Conservation (phyloP, 306 rosid species). For the Prunus mume region DNA sequence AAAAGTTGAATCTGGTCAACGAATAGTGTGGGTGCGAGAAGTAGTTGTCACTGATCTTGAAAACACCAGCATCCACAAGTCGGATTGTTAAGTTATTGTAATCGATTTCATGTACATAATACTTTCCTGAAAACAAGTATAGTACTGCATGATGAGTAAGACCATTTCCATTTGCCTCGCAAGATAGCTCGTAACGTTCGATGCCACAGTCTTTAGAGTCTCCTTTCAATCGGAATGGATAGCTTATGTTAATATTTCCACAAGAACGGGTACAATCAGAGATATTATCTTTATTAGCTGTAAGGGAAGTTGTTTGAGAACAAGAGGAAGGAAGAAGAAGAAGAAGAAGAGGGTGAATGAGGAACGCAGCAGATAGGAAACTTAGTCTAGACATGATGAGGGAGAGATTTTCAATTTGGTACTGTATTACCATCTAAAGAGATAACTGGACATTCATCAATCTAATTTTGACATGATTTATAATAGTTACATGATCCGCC, state of each 20-base stretch:
- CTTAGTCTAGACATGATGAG: too few species aligned
- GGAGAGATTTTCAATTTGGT: too few species aligned
- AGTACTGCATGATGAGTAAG: neutral
- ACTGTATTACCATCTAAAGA: too few species aligned
- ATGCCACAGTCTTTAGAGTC: too few species aligned
- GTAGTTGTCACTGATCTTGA: neutral
- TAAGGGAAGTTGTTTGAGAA: neutral
- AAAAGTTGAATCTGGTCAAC: neutral
- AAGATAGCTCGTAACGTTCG: too few species aligned
- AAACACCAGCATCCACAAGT: neutral
- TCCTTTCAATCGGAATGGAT: too few species aligned
- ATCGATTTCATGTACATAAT: neutral
- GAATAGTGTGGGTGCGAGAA: neutral
- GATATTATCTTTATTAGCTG: neutral
- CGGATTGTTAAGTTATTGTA: slow-evolving; percentile 9
- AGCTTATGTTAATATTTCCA: too few species aligned
- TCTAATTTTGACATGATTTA: too few species aligned
- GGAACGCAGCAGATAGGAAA: neutral
- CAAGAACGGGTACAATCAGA: neutral
- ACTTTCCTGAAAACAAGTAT: neutral
- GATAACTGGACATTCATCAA: too few species aligned
- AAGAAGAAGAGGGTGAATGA: neutral
- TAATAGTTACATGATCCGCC: too few species aligned
- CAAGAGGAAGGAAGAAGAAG: neutral
- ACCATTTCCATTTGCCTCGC: too few species aligned